Evolutionary conservation across 164 flowering plant species (phyloP), one percentile per base, ranked within the genome.

Genomic region (Piper betle): DNA sequence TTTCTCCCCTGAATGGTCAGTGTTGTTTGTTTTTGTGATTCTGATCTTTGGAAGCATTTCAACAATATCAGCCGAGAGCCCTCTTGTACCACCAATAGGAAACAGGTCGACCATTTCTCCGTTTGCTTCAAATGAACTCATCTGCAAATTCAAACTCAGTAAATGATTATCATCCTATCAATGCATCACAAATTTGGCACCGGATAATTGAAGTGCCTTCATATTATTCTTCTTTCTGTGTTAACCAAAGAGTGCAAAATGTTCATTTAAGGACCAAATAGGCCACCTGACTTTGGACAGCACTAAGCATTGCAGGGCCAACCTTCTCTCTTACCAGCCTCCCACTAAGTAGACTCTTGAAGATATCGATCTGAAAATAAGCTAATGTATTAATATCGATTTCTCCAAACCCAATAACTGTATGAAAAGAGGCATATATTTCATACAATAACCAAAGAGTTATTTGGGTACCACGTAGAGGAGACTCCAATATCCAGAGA

Each of bases 221-320:
- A 5, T 15, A 18, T 55, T 4, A 33, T 55, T 9, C 39, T 33
- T 55, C 15, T 46, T 12, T 46, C 50, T 6, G 2, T 46, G 12
- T 8, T 12, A 5, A 46, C 11, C 10, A 9, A 46, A 2, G 15
- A 42, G 9, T 6, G 46, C 11, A 6, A 15, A 46, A 46, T 25
- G 2, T 25, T 25, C 33, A 2, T 6, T 46, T 0, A 6, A 46
- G 15, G 15, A 46, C 9, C 46, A 10, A 10, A 46, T 46, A 12
- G 11, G 11, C 6, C 11, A 88, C 97, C 94, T 91, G 98, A 75
- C 91, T 86, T 63, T 87, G 92, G 0, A 87, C 95, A 53, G 95
- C 96, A 80, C 88, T 92, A 38, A 88, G 73, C 88, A 92, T 82
- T n/a, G 91, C 96, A 1, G 97, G 97, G 58, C 92, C 96, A 19